A percentile compares a stretch with the other conserved stretches of the same genome.
Evolutionary conservation across 2,329 filamentous ascomycete genomes (phyloP).

Genomic region (Ophiognomonia clavigignenti-juglandacearum): DNA sequence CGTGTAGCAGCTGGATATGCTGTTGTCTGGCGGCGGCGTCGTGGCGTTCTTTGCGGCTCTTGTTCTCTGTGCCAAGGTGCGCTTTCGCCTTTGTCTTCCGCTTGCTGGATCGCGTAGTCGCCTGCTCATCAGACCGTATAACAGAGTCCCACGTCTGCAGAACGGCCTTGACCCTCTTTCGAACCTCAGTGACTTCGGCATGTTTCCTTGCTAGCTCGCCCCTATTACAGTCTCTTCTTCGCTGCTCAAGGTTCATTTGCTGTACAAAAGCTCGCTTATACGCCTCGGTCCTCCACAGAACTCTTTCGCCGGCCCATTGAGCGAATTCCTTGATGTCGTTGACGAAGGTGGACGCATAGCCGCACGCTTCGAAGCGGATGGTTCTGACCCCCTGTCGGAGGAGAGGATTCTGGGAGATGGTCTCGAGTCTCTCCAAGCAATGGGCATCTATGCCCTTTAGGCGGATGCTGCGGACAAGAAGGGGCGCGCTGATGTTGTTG

Average conservation of each 20-base stretch:
- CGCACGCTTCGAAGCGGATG: conserved; percentile 1
- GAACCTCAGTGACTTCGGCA: too few relatives aligned
- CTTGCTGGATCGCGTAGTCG: too few relatives aligned
- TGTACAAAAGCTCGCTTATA: neutral
- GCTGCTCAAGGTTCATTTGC: too few relatives aligned
- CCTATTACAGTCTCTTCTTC: too few relatives aligned
- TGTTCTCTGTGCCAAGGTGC: neutral
- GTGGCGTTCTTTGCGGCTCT: neutral
- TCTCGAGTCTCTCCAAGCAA: conserved; percentile 9
- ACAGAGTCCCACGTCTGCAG: too few relatives aligned
- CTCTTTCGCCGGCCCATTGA: conserved; percentile 1
- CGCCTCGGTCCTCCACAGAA: neutral
- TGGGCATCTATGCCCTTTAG: conserved; percentile 1
- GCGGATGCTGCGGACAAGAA: conserved; percentile 6
- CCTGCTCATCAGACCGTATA: too few relatives aligned
- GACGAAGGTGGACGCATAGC: neutral
- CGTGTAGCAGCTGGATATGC: neutral
- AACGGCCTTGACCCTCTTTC: too few relatives aligned
- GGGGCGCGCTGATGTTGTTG: conserved; percentile 7
- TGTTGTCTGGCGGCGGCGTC: neutral
- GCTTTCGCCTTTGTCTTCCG: too few relatives aligned
- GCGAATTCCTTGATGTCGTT: conserved; percentile 4
- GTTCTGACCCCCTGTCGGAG: conserved; percentile 3
- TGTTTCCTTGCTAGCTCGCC: too few relatives aligned
- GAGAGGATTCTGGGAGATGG: conserved; percentile 4